Conservation (phyloP, 257 asterid species). For the Prunella vulgaris region DNA sequence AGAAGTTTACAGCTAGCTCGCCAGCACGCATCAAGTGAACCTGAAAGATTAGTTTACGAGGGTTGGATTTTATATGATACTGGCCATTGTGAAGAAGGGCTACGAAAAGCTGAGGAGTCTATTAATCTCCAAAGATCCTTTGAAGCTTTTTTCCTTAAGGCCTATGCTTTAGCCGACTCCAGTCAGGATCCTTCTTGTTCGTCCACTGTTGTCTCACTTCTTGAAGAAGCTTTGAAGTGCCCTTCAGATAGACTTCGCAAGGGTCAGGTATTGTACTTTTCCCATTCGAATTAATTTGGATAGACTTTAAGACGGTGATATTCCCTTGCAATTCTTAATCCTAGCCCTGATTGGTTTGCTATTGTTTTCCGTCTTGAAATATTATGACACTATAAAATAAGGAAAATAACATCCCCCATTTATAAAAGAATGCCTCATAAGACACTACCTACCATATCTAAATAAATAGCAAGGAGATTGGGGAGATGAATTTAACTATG, state of each 20-base stretch:
- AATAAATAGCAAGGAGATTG: not conserved
- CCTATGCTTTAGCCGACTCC: conserved; percentile 97
- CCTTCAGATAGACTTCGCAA: conserved; percentile 99
- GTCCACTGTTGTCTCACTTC: conserved; percentile 79
- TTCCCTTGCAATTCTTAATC: not conserved
- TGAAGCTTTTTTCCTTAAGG: conserved; percentile 98
- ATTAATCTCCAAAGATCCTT: conserved; percentile 86
- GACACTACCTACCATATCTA: not conserved
- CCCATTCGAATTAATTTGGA: not conserved
- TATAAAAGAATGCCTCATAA: not conserved
- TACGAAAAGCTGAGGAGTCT: conserved; percentile 91
- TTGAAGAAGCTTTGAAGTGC: conserved; percentile 93
- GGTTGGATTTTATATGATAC: conserved; percentile 98
- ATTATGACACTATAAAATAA: not conserved
- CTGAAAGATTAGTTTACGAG: conserved; percentile 88
- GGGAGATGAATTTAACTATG: not conserved
- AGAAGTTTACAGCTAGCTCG: conserved; percentile 93
- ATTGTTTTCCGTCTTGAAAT: not conserved
- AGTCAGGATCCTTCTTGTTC: conserved; percentile 92
- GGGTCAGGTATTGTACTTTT: conserved; percentile 71
- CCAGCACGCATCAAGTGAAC: conserved; percentile 79
- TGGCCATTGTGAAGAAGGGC: conserved; percentile 96
- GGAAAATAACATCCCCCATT: not conserved
- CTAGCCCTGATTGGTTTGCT: not conserved
- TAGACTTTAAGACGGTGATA: not conserved